Conservation (phyloP, 2,329 filamentous ascomycete genomes). For the Teratosphaeria destructans region DNA sequence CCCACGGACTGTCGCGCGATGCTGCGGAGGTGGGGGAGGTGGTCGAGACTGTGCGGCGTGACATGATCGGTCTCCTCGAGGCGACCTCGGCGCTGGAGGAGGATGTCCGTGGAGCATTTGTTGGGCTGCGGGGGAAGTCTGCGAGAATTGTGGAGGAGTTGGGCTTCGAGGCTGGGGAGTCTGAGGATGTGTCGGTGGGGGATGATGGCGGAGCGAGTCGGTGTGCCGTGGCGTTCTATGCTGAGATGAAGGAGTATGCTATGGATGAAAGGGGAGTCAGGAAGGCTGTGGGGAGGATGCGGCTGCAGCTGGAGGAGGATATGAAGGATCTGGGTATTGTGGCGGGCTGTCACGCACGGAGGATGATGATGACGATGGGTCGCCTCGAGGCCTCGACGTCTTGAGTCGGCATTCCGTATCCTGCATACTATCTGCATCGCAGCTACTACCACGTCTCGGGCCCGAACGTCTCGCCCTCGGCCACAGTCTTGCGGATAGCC, state of each 20-base stretch:
- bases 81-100: neutral
- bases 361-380: neutral
- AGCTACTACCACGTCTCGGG: constrained; percentile 29
- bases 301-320: neutral
- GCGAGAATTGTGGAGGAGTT: neutral
- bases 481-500: constrained; percentile 35
- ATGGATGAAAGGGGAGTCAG: neutral
- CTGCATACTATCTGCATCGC: neutral
- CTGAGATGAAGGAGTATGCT: neutral
- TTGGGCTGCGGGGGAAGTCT: neutral
- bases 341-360: neutral
- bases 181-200: neutral
- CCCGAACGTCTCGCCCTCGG: constrained; percentile 56
- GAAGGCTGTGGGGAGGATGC: neutral
- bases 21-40: neutral
- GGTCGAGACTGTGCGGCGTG: neutral
- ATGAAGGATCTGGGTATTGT: neutral
- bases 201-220: neutral
- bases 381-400: neutral
- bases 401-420: neutral
- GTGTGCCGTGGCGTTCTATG: neutral
- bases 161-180: neutral
- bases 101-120: neutral
- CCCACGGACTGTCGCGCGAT: neutral
- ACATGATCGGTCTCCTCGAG: neutral